Conservation (phyloP, 2,329 filamentous ascomycete genomes). For the Cercospora zeina region DNA sequence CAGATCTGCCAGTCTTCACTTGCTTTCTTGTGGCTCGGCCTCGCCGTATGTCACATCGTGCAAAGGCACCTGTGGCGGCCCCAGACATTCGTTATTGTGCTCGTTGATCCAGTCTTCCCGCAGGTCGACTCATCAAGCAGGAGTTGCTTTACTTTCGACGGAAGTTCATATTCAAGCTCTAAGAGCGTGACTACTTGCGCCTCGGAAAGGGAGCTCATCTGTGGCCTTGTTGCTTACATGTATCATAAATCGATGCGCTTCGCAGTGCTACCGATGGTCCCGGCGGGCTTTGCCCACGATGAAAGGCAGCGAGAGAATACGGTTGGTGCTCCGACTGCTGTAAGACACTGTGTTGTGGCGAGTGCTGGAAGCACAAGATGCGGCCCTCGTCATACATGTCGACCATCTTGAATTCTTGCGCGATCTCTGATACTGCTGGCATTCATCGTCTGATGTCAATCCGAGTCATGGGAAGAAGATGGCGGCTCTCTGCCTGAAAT, state of each 20-base stretch:
- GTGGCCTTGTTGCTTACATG: no score
- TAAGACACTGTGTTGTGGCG: neutral
- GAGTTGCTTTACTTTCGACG: neutral
- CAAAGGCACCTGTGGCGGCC: neutral
- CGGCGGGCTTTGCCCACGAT: neutral
- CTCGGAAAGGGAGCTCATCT: no score
- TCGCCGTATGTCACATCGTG: neutral
- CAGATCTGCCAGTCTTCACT: neutral
- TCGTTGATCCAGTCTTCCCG: neutral
- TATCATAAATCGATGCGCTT: neutral
- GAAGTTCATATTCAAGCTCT: no score
- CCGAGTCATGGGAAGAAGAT: neutral
- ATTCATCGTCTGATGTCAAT: neutral
- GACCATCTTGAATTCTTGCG: neutral
- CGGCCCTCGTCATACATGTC: neutral
- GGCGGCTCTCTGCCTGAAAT: neutral
- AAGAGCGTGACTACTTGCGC: no score
- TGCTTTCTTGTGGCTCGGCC: neutral
- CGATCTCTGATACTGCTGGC: neutral
- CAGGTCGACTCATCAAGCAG: neutral
- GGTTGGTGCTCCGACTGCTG: neutral
- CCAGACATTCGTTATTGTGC: neutral
- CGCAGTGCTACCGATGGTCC: neutral
- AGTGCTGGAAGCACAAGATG: slow-evolving; percentile 1
- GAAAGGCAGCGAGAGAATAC: neutral